Base-by-base conservation (phyloP, 148 eudicot genomes). In the Silene uniflora region DNA sequence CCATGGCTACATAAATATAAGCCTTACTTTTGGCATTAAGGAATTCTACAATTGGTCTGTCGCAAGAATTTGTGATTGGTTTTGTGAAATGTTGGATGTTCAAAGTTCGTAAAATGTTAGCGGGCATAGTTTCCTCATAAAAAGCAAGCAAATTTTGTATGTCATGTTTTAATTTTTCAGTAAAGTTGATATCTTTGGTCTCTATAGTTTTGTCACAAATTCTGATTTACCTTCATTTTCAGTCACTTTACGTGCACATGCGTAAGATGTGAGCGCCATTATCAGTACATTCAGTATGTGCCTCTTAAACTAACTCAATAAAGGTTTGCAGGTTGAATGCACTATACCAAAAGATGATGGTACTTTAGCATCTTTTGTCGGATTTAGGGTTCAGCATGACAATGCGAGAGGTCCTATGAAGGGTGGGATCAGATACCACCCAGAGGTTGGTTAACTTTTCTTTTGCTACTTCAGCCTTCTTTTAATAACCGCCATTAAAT, bases 401-500 rank as follows among this genome's bases (percentile, higher is more conserved):
- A 95, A 95, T 79, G 88, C 99, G 35, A 85, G 99, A 79, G 99
- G 99, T 64, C 99, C 99, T 76, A 96, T 96, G 99, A 96, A 96
- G 81, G 99, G 99, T 58, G 99, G 99, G 73, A 96, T 96, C 74
- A 88, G 99, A 89, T 96, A 92, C 81, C 99, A 96, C 76, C 99
- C 98, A 22, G 99, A 96, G 98, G 98, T 94, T 68, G 70, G 83
- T 80, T 83, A 35, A 35, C 13, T 58, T 69, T 29, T 70, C 10
- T 1, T 47, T 12, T 55, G 54, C 17, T 2, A 14, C 35, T 64
- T 74, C 19, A 25, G 10, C 3, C 74, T 2, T 55, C 54, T 68
- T 46, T 3, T 23, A 27, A 6, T 24, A 21, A 46, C 39, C 39
- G 62, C 12, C 49, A 64, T 64, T 29, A 67, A 7, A 12, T 52